These are phyloP conservation scores for Diplocarpon rosae DNA, from an alignment of 2,329 filamentous ascomycete species.

Conservation along the genomic window DNA sequence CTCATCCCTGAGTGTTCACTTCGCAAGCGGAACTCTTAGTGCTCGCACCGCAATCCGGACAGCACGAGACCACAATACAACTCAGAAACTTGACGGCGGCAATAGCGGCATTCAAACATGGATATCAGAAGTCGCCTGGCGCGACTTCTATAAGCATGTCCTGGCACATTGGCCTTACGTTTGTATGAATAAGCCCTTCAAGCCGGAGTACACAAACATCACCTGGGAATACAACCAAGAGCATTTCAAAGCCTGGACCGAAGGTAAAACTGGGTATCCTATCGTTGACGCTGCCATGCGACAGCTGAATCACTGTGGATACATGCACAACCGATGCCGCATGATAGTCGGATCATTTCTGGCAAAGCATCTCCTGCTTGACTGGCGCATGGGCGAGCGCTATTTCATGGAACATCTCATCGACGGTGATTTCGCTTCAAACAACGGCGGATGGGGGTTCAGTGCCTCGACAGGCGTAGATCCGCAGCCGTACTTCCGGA, in stretches of 20 bases:
- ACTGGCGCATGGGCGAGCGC: conserved; percentile 73
- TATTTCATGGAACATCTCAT: conserved; percentile 67
- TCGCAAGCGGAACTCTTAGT: conserved; percentile 57
- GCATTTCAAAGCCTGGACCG: conserved; percentile 62
- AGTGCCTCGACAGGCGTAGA: conserved; percentile 65
- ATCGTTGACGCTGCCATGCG: conserved; percentile 84
- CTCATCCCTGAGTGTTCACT: conserved; percentile 60
- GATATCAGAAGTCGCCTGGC: conserved; percentile 78
- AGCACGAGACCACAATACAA: conserved; percentile 52
- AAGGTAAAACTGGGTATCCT: conserved; percentile 67
- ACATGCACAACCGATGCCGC: conserved; percentile 77
- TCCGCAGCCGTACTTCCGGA: conserved; percentile 80
- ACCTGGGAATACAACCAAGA: conserved; percentile 66
- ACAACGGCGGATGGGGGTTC: conserved; percentile 29
- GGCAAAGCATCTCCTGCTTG: conserved; percentile 67
- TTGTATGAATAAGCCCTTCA: conserved; percentile 70
- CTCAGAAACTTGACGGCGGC: conserved; percentile 55
- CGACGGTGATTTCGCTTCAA: conserved; percentile 28
- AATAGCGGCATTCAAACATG: conserved; percentile 56
- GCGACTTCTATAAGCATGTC: conserved; percentile 83
- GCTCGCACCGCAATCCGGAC: conserved; percentile 53
- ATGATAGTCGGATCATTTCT: conserved; percentile 80
- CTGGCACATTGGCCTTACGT: conserved; percentile 77
- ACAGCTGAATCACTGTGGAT: conserved; percentile 56
- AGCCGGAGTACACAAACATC: conserved; percentile 74